Evolutionary conservation across 805 yeast species (phyloP).

Genomic region (Teunomyces kruisii): DNA sequence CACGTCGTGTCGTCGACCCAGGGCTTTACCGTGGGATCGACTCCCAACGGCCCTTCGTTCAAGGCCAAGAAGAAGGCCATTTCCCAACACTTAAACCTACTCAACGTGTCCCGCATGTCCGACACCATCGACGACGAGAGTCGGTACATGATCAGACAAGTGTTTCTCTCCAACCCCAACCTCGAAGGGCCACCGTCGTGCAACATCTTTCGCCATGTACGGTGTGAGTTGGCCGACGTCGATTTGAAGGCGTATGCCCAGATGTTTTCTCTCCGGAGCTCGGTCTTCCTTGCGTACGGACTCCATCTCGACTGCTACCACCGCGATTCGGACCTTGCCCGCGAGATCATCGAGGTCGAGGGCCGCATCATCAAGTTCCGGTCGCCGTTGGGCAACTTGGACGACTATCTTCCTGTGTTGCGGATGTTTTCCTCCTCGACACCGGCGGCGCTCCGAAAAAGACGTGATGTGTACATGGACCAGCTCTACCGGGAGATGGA

Average conservation of each 20-base stretch:
- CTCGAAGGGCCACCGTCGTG: slow-evolving; percentile 20
- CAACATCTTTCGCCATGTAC: slow-evolving; percentile 11
- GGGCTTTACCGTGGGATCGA: slow-evolving; percentile 65
- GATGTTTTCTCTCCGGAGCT: slow-evolving; percentile 50
- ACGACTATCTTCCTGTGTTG: slow-evolving; percentile 53
- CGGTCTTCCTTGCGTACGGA: slow-evolving; percentile 55
- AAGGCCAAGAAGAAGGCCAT: slow-evolving; percentile 48
- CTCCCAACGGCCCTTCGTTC: slow-evolving; percentile 54
- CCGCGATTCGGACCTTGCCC: slow-evolving; percentile 38
- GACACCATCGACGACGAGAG: slow-evolving; percentile 41
- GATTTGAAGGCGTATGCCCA: slow-evolving; percentile 45
- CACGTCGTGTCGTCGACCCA: slow-evolving; percentile 52
- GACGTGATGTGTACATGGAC: slow-evolving; percentile 52
- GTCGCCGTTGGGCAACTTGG: slow-evolving; percentile 55
- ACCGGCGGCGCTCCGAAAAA: slow-evolving; percentile 25
- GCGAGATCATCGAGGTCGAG: slow-evolving; percentile 56
- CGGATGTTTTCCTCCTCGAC: slow-evolving; percentile 26
- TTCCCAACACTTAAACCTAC: slow-evolving; percentile 42
- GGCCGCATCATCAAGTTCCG: slow-evolving; percentile 55
- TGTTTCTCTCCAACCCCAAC: slow-evolving; percentile 11
- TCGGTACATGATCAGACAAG: slow-evolving; percentile 17
- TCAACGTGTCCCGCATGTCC: slow-evolving; percentile 29
- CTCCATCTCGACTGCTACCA: slow-evolving; percentile 43
- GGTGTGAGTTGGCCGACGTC: slow-evolving; percentile 26
- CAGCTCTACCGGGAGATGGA: slow-evolving; percentile 21